phyloP scores from a whole-genome alignment of 169 alveolate genomes.

The Toxoplasma gondii region DNA sequence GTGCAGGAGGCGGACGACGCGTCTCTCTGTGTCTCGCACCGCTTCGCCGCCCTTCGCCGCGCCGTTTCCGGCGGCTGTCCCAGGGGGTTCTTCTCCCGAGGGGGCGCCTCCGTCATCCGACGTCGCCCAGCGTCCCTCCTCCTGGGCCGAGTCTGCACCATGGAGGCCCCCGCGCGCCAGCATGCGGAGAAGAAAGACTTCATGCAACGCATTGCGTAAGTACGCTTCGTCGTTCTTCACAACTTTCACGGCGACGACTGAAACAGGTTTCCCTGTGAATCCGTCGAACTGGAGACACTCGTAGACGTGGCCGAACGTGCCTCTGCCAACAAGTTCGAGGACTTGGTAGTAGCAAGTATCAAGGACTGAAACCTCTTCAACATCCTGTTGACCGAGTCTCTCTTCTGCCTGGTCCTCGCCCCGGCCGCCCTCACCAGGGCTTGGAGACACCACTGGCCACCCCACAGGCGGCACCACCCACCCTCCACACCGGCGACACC shows the following conservation, averaged over 20 bases:
- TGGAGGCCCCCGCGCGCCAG: slow-evolving; percentile 41
- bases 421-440: not conserved
- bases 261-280: not conserved
- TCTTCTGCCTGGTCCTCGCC: not conserved
- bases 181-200: slow-evolving; percentile 71
- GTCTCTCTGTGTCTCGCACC: not conserved
- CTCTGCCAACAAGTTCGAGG: slow-evolving; percentile 78
- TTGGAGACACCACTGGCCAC: not conserved
- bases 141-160: not conserved
- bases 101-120: not conserved
- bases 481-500: not conserved
- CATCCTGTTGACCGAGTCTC: not conserved
- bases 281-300: slow-evolving; percentile 61
- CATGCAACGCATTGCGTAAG: slow-evolving; percentile 73
- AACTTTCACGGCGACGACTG: slow-evolving; percentile 68
- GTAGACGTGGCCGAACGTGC: slow-evolving; percentile 83
- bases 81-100: not conserved
- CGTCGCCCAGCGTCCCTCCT: not conserved
- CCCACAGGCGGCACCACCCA: not conserved
- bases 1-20: slow-evolving; percentile 74
- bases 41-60: not conserved
- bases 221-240: slow-evolving; percentile 79
- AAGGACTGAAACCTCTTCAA: not conserved
- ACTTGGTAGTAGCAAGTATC: slow-evolving; percentile 67
- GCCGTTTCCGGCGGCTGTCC: not conserved